Evolutionary conservation across 805 yeast genomes (phyloP), one percentile per base, ranked within the genome.

Genomic region (Candida vartiovaarae): DNA sequence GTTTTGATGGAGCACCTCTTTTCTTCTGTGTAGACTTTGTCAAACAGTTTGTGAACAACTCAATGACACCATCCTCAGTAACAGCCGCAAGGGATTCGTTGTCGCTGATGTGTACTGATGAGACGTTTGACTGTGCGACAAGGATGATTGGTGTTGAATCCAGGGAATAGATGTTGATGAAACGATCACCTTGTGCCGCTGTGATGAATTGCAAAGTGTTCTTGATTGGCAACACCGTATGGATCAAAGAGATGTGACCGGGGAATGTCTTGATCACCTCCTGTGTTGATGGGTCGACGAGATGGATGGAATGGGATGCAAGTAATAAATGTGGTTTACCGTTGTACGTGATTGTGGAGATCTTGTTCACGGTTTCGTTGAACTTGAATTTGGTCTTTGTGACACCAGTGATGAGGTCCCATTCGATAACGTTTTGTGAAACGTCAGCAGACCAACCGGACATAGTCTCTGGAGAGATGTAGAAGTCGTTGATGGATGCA

Each of bases 181-280:
- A 88, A 52, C 97, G 74, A 61, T 90, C 98, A 47, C 81, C 82
- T 32, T 68, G 68, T 2, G 96, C 95, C 41, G 83, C 74, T 1
- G 93, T 81, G 36, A 85, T 61, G 53, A 88, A 78, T 3, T 44
- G 38, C 38, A 65, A 66, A 38, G 74, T 64, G 24, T 61, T 36
- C 8, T 11, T 25, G 20, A 71, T 57, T 5, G 72, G 64, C 32
- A 72, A 44, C 8, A 82, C 62, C 9, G 77, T 62, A 52, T 69
- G 71, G 34, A 87, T 73, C 4, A 88, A 82, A 20, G 84, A 74
- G 29, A 85, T 76, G 58, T 87, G 95, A 27, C 91, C 95, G 2
- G 95, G 88, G 57, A 76, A 79, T 2, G 80, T 71, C 51, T 67
- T 69, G 15, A 72, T 62, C 2, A 78, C 63, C 41, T 64, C 62